These are phyloP conservation scores for Lachnellula suecica DNA, from an alignment of 2,329 filamentous ascomycete genomes.

Conservation along the genomic window DNA sequence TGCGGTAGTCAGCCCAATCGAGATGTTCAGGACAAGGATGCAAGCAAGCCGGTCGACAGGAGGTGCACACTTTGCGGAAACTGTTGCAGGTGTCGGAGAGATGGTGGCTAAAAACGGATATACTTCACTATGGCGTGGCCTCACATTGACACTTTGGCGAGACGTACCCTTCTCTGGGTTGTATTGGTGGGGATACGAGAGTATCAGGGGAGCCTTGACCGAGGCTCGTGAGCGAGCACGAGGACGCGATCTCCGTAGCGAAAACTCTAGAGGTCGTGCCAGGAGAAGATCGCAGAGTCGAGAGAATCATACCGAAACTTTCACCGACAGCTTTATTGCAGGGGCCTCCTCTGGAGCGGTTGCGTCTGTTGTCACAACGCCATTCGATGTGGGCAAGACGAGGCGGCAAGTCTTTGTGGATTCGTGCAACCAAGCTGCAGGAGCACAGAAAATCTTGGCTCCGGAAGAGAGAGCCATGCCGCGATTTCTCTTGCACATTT, in stretches of 20 bases:
- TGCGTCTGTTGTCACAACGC: constrained; percentile 85
- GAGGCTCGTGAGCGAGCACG: constrained; percentile 60
- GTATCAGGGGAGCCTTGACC: constrained; percentile 68
- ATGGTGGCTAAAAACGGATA: constrained; percentile 82
- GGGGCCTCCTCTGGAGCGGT: constrained; percentile 81
- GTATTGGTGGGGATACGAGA: constrained; percentile 98
- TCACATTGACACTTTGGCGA: constrained; percentile 90
- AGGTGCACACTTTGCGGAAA: constrained; percentile 74
- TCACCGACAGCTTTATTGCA: constrained; percentile 85
- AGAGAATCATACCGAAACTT: constrained; percentile 73
- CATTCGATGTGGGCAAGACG: constrained; percentile 97
- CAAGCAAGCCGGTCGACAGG: constrained; percentile 66
- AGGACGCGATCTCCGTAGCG: constrained; percentile 40
- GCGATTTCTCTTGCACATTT: constrained; percentile 86
- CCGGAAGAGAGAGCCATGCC: constrained; percentile 80
- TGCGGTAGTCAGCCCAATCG: constrained; percentile 81
- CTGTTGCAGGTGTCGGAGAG: constrained; percentile 70
- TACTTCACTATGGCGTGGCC: constrained; percentile 81
- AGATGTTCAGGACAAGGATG: constrained; percentile 90
- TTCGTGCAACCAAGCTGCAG: constrained; percentile 27
- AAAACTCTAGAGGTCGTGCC: constrained; percentile 40
- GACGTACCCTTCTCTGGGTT: constrained; percentile 96
- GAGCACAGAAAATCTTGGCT: constrained; percentile 37
- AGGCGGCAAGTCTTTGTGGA: constrained; percentile 82
- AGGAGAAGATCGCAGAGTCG: constrained; percentile 59